Base-by-base conservation (phyloP, 2,329 filamentous ascomycete species). In the Epichloe amarillans region DNA sequence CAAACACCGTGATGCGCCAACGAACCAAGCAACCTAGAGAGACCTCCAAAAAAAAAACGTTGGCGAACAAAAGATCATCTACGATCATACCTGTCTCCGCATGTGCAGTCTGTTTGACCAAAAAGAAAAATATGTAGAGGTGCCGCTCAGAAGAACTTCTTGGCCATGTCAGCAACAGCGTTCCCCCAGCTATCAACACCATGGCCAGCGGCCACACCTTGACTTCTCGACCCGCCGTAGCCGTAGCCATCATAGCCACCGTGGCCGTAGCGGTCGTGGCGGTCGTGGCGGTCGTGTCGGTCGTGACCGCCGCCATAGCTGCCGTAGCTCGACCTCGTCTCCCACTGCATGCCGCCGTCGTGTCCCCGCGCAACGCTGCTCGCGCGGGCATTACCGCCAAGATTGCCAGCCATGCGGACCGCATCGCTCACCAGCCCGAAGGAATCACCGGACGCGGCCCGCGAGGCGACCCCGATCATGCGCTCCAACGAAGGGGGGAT, bases 401-500 rank as follows among this genome's bases (percentile, higher is more conserved):
- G 59, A 35, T 60, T 66, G 37, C 66, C 66, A 5, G 74, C 75
- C 72, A 80, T 74, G 58, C 72, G 69, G 50, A 79, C 69, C 42
- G 77, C 77, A 60, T 80, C 76, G 55, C 73, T 68, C 39, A 79
- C 70, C 33, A 79, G 63, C 15, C 77, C 75, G 33, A 72, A 56
- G 7, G 69, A 65, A 55, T 72, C 72, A 45, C 75, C 73, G 2
- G 67, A 62, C 45, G 71, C 72, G 46, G 74, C 74, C 48, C 68
- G 69, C 11, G 69, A 72, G 42, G 76, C 77, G 52, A 76, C 57
- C 56, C 76, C 77, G 36, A 83, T 64, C 72, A 80, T 71, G 60
- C 73, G 71, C 68, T 81, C 74, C 53, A 89, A 62, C 12, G 73
- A 68, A 5, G 74, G 72, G 1, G 90, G 90, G 56, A 95, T 67